These are phyloP conservation scores for Arctium minus DNA, from an alignment of 129 eudicot species.

Conservation along the genomic window DNA sequence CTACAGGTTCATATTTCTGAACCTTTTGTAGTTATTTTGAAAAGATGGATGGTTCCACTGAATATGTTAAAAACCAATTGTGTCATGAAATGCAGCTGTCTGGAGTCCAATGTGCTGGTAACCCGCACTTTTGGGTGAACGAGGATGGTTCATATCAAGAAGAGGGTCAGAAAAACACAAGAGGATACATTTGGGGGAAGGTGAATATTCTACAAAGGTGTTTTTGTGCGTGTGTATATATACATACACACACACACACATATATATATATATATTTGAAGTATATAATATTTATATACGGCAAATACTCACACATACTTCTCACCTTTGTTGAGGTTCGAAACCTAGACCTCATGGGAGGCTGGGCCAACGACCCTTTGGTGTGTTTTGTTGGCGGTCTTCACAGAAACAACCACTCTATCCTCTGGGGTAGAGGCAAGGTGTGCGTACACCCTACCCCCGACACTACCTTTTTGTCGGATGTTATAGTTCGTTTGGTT, in stretches of 20 bases:
- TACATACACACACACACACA: too few species aligned
- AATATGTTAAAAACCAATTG: background rate
- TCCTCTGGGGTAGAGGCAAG: too few species aligned
- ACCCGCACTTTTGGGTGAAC: conserved; percentile 99
- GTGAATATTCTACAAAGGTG: conserved; percentile 30
- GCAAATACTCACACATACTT: background rate
- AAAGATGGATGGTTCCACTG: background rate
- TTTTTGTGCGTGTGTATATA: background rate
- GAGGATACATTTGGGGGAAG: conserved; percentile 99
- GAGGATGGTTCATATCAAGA: conserved; percentile 99
- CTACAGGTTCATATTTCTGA: conserved; percentile 56
- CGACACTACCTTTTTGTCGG: background rate
- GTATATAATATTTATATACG: background rate
- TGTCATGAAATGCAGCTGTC: conserved; percentile 53
- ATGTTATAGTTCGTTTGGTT: background rate
- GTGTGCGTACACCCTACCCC: too few species aligned
- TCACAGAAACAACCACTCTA: too few species aligned
- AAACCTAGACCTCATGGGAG: background rate
- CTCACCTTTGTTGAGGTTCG: background rate
- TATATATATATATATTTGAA: too few species aligned
- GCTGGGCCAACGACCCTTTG: background rate
- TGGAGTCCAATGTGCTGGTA: conserved; percentile 99
- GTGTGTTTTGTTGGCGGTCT: background rate
- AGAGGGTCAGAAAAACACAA: conserved; percentile 97
- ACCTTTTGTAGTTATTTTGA: background rate